Conservation (phyloP, 495 filamentous ascomycete genomes). For the Pyrenopolyporus hunteri region DNA sequence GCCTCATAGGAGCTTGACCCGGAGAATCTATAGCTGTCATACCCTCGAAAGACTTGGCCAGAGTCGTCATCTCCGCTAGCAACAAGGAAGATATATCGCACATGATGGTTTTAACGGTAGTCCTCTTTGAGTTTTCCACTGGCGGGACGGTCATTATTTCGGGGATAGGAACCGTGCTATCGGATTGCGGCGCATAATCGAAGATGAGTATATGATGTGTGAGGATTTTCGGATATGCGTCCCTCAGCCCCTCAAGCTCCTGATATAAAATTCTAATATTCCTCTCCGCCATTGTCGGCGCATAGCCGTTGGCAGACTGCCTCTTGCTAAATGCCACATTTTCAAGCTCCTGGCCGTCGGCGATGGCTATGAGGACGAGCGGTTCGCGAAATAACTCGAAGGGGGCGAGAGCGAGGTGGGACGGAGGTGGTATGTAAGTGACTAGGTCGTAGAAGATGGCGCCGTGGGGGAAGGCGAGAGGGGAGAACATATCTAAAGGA, state of each 20-base stretch:
- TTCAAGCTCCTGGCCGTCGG: slow-evolving; percentile 69
- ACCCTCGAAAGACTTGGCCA: slow-evolving; percentile 84
- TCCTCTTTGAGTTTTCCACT: slow-evolving; percentile 70
- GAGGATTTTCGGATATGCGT: slow-evolving; percentile 74
- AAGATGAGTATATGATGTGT: slow-evolving; percentile 82
- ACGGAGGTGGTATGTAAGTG: slow-evolving; percentile 75
- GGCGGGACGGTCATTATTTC: slow-evolving; percentile 77
- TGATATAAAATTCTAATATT: slow-evolving; percentile 62
- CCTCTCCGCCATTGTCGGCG: slow-evolving; percentile 52
- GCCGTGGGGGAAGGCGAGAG: slow-evolving; percentile 87
- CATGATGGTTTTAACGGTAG: slow-evolving; percentile 94
- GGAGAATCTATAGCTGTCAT: slow-evolving; percentile 83
- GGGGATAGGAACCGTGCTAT: slow-evolving; percentile 56
- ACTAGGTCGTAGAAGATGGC: slow-evolving; percentile 89
- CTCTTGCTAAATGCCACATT: slow-evolving; percentile 52
- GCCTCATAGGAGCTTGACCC: slow-evolving; percentile 45
- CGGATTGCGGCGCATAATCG: slow-evolving; percentile 60
- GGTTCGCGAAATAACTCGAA: slow-evolving; percentile 87
- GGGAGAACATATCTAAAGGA: slow-evolving; percentile 88
- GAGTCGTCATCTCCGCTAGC: slow-evolving; percentile 83
- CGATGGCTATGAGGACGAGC: slow-evolving; percentile 77
- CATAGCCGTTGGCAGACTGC: slow-evolving; percentile 52
- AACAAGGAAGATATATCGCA: slow-evolving; percentile 87
- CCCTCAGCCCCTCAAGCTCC: slow-evolving; percentile 71
- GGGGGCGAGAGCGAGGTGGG: slow-evolving; percentile 78